Base-by-base conservation (phyloP, 2,329 filamentous ascomycete genomes). In the Domatiomyces globalis region DNA sequence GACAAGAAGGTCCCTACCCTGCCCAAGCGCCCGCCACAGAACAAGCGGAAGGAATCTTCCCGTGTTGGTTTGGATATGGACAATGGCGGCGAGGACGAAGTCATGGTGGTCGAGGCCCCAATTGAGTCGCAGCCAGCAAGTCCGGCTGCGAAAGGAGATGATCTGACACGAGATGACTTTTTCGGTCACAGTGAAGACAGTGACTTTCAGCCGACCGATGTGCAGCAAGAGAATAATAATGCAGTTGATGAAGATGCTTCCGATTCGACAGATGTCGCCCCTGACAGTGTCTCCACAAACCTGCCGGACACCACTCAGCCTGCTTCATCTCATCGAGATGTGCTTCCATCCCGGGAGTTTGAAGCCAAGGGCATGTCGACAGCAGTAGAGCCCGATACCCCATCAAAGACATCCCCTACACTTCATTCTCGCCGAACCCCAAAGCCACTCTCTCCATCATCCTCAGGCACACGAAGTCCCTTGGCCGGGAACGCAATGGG, bases 31-130 rank as follows among this genome's bases (percentile, higher is more conserved):
- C 18, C 62, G 67, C 27, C 68, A 69, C 52, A 65, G 73, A 27
- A 69, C 69, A 50, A 66, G 64, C 22, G 51, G 56, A 6, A 55
- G 63, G n/a, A 59, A 64, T 20, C 55, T 54, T 29, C 44, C 52
- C 4, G 55, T 12, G 63, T 67, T 9, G 22, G 22, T 6, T 25
- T 25, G 22, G 22, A 25, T 6, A 3, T 25, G 22, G 22, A 25
- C 22, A 58, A 62, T 5, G 66, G 69, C 8, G 63, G 62, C 22
- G 61, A 65, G 6, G 72, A 73, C 5, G 76, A 81, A 53, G 64
- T 85, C 43, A 69, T 85, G 4, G 76, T 86, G 15, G 80, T 85
- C 10, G 76, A 78, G 52, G 81, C 81, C 1, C 82, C 81, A 0
- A 68, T 70, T 9, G 80, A 84, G 54, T 84, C 80, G 3, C 74